Percentiles rank a stretch among this genome's conserved stretches.
These are phyloP conservation scores for Trifolium fragiferum DNA, from an alignment of 306 rosid species.

Conservation along the genomic window DNA sequence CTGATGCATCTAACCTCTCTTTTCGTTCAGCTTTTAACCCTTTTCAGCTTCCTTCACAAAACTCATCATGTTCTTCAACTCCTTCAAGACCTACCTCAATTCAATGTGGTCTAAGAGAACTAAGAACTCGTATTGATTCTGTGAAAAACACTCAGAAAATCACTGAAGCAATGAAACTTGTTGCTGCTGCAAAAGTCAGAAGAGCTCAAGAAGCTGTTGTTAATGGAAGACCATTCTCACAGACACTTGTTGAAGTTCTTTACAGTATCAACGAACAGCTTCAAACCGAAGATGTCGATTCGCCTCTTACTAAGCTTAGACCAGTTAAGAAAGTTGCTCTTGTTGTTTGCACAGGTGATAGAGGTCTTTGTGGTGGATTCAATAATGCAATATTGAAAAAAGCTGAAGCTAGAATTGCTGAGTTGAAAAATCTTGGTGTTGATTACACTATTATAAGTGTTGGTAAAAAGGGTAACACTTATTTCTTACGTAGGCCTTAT, in stretches of 20 bases:
- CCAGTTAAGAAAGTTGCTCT: slow-evolving; percentile 84
- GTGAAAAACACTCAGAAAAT: slow-evolving; percentile 91
- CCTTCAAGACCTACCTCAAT: slow-evolving; percentile 52
- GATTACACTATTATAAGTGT: slow-evolving; percentile 70
- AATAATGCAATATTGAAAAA: slow-evolving; percentile 67
- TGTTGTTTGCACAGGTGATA: slow-evolving; percentile 83
- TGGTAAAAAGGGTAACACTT: slow-evolving; percentile 84
- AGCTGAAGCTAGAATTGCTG: slow-evolving; percentile 70
- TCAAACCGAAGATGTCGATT: slow-evolving; percentile 73
- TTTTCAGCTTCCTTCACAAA: slow-evolving; percentile 66
- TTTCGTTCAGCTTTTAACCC: slow-evolving; percentile 67
- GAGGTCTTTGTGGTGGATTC: slow-evolving; percentile 88
- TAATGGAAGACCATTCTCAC: slow-evolving; percentile 86
- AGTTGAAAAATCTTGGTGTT: slow-evolving; percentile 70
- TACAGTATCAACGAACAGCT: slow-evolving; percentile 94
- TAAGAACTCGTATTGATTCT: slow-evolving; percentile 70
- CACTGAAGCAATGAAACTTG: slow-evolving; percentile 97
- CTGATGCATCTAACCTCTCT: slow-evolving; percentile 70
- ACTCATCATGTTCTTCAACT: slow-evolving; percentile 35
- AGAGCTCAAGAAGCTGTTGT: slow-evolving; percentile 96
- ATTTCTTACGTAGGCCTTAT: slow-evolving; percentile 76
- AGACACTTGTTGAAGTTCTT: slow-evolving; percentile 87
- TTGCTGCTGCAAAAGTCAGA: slow-evolving; percentile 92
- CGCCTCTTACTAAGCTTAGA: slow-evolving; percentile 72
- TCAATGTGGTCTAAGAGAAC: slow-evolving; percentile 79